Conservation (phyloP, 192 early-diverging fungal species). For the Backusella circina region DNA sequence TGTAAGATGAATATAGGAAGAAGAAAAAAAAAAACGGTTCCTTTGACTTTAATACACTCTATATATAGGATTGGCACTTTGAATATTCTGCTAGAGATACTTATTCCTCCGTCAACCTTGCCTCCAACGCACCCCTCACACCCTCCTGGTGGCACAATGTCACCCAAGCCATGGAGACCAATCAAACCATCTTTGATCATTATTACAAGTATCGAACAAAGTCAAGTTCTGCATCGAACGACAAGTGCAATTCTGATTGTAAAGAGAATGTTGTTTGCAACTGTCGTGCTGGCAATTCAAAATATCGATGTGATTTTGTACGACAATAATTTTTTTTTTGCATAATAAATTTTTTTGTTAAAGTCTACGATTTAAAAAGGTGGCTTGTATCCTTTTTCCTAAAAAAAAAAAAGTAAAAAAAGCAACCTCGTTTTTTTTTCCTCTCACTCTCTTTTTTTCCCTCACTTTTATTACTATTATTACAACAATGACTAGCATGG, state of each 20-base stretch:
- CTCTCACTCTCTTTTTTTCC: not conserved
- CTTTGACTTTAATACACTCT: not conserved
- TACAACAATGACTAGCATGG: conserved; percentile 27
- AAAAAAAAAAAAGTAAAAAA: conserved; percentile 11
- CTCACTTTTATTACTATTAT: not conserved
- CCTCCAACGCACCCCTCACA: conserved; percentile 24
- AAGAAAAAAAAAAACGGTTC: not conserved
- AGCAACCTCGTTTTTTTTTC: not conserved
- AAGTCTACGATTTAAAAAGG: not conserved
- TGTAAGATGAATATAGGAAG: conserved; percentile 12
- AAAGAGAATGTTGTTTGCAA: conserved; percentile 20
- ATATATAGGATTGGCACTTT: conserved; percentile 44
- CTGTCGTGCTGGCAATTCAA: conserved; percentile 33
- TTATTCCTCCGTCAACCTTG: conserved; percentile 24
- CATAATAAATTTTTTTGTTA: not conserved
- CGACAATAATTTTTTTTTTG: not conserved
- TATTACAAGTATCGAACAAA: conserved; percentile 40
- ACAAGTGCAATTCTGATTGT: conserved; percentile 24
- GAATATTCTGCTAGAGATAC: conserved; percentile 48
- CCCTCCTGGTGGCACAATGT: conserved; percentile 53
- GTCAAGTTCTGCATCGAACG: conserved; percentile 16
- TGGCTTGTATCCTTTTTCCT: not conserved
- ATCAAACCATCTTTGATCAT: conserved; percentile 29
- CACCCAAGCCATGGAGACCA: conserved; percentile 37
- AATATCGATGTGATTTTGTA: conserved; percentile 32